Evolutionary conservation across 2,329 filamentous ascomycete species (phyloP).

Genomic region (Ceratocystis variospora): DNA sequence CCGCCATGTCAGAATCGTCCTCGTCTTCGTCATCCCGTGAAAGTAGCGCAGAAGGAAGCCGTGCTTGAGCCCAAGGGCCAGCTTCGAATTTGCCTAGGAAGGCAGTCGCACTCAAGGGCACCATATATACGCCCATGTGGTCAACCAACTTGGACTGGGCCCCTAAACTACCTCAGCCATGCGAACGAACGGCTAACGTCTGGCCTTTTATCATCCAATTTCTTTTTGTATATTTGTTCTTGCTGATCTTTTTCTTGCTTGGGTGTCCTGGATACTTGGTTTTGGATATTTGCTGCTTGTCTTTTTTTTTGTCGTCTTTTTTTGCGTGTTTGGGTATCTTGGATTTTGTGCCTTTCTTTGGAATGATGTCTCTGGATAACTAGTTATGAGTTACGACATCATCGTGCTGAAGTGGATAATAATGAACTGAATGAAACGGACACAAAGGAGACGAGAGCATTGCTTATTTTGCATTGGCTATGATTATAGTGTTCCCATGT

Average conservation of each 20-base stretch:
- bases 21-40: conserved; percentile 10
- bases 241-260: conserved; percentile 1
- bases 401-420: neutral
- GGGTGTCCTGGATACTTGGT: neutral
- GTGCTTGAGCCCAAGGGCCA: neutral
- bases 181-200: no score
- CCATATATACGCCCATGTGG: neutral
- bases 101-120: neutral
- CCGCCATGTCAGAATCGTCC: neutral
- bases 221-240: conserved; percentile 1
- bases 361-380: neutral
- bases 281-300: neutral
- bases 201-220: neutral
- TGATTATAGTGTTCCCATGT: neutral
- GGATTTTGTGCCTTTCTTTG: neutral
- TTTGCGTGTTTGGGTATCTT: neutral
- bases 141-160: neutral
- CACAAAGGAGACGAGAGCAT: neutral
- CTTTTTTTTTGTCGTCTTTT: neutral
- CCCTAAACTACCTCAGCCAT: no score
- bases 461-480: neutral
- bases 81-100: neutral
- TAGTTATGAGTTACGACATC: neutral
- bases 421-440: neutral
- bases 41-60: neutral